Evolutionary conservation across 1,284 basidiomycete species (phyloP), one percentile per base, ranked within the genome.

Genomic region (Meira nashicola): DNA sequence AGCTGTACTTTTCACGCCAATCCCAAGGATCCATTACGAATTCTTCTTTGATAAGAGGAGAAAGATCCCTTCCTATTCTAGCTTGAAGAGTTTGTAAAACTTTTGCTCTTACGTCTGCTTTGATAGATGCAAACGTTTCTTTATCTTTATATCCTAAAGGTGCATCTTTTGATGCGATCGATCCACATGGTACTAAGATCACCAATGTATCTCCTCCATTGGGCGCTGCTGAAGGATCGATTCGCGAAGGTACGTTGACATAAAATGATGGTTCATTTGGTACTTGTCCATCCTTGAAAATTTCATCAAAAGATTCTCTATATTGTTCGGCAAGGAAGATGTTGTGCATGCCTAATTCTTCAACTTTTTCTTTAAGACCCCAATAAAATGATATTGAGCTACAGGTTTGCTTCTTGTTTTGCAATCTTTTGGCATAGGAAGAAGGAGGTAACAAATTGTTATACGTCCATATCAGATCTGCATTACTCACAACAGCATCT

Each of bases 301-400:
- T 83, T 39, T 80, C 79, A 61, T 83, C 82, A 66, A 83, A 84
- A 12, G 81, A 82, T 23, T 76, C 79, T 63, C 79, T 75, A 58
- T 81, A 82, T 28, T 80, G 78, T 21, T 81, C 79, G 5, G 81
- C 81, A 55, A 67, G 67, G 63, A 68, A 73, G 60, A 68, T 67
- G 67, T 83, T 83, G 68, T 84, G 83, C 2, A 80, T 81, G 19
- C 80, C 79, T 15, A 84, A 70, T 25, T 80, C 73, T 4, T 79
- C 77, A 2, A 83, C 76, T 33, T 74, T 74, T 4, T 78, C 62
- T 44, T 78, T 78, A 70, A 83, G 80, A 0, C 80, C 80, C 83
- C 83, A 84, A 73, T 83, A 84, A 70, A 84, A 83, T 19, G 80
- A 81, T 58, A 84, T 82, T 5, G 79, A 80, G 4, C 81, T 82